phyloP scores from a whole-genome alignment of 1,139 yeast genomes.

The Kluyveromyces sp. region DNA sequence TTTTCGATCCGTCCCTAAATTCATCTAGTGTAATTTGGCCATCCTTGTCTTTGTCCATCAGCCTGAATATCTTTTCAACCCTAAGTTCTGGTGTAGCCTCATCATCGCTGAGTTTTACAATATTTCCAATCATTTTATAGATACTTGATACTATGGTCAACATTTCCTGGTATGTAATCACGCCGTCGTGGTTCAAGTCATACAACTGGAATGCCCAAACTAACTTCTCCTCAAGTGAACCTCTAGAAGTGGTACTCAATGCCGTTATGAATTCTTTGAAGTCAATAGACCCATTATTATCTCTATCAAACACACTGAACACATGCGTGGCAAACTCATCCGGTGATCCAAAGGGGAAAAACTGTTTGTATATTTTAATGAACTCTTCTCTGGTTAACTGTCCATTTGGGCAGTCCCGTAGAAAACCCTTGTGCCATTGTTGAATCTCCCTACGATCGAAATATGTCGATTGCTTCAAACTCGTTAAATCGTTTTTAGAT shows the following conservation, averaged over 20 bases:
- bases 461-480: constrained; percentile 77
- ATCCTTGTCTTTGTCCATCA: constrained; percentile 64
- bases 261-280: constrained; percentile 91
- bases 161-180: constrained; percentile 69
- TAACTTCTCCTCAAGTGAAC: constrained; percentile 77
- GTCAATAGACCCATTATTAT: constrained; percentile 73
- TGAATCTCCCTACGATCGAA: constrained; percentile 91
- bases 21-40: constrained; percentile 71
- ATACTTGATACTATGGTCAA: constrained; percentile 72
- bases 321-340: constrained; percentile 82
- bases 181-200: constrained; percentile 74
- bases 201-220: constrained; percentile 83
- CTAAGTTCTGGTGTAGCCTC: constrained; percentile 88
- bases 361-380: constrained; percentile 86
- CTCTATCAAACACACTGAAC: constrained; percentile 82
- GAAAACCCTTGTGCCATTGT: constrained; percentile 96
- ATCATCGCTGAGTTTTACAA: constrained; percentile 87
- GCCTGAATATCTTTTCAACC: constrained; percentile 68
- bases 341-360: constrained; percentile 98
- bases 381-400: constrained; percentile 83
- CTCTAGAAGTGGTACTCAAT: constrained; percentile 80
- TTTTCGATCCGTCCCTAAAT: constrained; percentile 70
- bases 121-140: constrained; percentile 91
- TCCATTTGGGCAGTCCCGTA: constrained; percentile 90
- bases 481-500: constrained; percentile 81